Base-by-base conservation (phyloP, 2,329 filamentous ascomycete genomes). In the Septoria petroselini region DNA sequence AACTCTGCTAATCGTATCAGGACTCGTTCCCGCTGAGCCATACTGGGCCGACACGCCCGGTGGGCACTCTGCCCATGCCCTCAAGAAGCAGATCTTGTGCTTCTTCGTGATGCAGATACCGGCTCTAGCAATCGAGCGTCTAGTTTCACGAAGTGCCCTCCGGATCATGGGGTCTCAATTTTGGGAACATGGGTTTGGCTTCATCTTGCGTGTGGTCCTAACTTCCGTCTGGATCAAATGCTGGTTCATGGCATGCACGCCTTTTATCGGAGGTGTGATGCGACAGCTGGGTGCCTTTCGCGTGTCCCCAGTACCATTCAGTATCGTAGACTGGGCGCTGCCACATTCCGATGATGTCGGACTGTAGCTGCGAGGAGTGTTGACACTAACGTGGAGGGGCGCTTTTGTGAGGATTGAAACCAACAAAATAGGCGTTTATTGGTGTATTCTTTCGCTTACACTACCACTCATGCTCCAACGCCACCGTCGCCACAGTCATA, bases 271-370 rank as follows among this genome's bases (percentile, higher is more conserved):
- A 1, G 27, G 34, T 9, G 30, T 9, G 8, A 7, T 45, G 2
- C 29, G 41, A 45, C 41, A 45, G 19, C 30, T 45, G 4, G 31
- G 41, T 6, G 19, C 34, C 17, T 45, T 45, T 14, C 41, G 30
- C 8, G 17, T 45, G 14, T 35, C 41, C 4, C 30, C 41, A 25
- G 41, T 45, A 3, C 41, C 41, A 17, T 45, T 35, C 33, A 45
- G 41, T 21, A 3, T 45, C 3, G n/a, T 45, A 1, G n/a, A 29
- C 15, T 18, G 39, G 39, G 2, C 11, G 29, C 5, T 41, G 39
- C n/a, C n/a, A n/a, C n/a, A n/a, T n/a, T n/a, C n/a, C n/a, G n/a
- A n/a, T n/a, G n/a, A n/a, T n/a, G n/a, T n/a, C n/a, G n/a, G n/a
- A n/a, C n/a, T n/a, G n/a, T 25, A 29, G 23, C 15, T 17, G 25